phyloP scores from a whole-genome alignment of 257 asterid species.

The Plectranthus barbatus region DNA sequence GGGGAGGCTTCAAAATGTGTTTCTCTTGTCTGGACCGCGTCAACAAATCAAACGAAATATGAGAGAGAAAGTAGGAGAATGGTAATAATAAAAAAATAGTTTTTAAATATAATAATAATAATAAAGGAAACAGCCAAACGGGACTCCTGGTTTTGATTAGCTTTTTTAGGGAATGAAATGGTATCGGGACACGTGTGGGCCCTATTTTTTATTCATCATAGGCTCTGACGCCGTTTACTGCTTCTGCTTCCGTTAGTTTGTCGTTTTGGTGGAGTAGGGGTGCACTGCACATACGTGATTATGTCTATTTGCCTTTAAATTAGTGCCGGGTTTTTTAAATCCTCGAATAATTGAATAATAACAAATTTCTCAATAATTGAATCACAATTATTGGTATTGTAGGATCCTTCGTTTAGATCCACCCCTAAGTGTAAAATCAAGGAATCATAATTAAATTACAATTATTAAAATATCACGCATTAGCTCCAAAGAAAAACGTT shows the following conservation, averaged over 20 bases:
- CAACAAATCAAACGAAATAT: conserved; percentile 8
- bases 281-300: not conserved
- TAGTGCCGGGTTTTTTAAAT: too few species aligned
- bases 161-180: conserved; percentile 4
- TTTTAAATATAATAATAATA: not conserved
- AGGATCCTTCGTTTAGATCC: too few species aligned
- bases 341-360: not conserved
- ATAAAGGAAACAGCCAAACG: not conserved
- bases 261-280: conserved; percentile 8
- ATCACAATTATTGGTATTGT: too few species aligned
- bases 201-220: not conserved
- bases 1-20: conserved; percentile 20
- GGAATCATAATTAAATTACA: not conserved
- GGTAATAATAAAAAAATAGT: too few species aligned
- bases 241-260: conserved; percentile 15
- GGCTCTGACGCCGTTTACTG: conserved; percentile 7
- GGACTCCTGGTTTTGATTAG: conserved; percentile 29
- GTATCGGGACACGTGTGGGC: conserved; percentile 19
- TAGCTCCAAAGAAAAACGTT: too few species aligned
- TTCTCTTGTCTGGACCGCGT: conserved; percentile 32
- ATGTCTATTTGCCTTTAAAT: too few species aligned
- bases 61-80: not conserved
- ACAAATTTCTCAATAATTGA: too few species aligned
- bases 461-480: too few species aligned
- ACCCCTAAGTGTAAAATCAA: not conserved